Conservation (phyloP, 2,329 filamentous ascomycete genomes). For the Aspergillus sp. region DNA sequence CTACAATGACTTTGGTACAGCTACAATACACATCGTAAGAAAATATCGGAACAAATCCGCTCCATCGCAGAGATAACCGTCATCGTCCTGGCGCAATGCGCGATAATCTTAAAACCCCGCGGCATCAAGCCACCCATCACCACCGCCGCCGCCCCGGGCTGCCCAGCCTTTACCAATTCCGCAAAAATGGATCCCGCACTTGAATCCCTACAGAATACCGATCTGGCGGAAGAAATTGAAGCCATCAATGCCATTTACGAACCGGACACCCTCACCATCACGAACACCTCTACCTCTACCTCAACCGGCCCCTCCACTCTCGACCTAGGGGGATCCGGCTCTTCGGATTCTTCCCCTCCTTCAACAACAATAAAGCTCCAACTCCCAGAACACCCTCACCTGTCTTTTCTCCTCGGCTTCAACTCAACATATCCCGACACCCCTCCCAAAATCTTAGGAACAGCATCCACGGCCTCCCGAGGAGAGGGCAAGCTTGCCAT, state of each 20-base stretch:
- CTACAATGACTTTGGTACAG: background rate
- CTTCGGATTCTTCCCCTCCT: slow-evolving; percentile 20
- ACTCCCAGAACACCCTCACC: slow-evolving; percentile 60
- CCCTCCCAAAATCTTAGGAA: slow-evolving; percentile 73
- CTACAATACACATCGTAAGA: background rate
- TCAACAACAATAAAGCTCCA: slow-evolving; percentile 60
- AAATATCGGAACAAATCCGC: background rate
- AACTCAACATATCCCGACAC: slow-evolving; percentile 72
- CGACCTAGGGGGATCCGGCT: slow-evolving; percentile 28
- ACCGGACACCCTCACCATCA: slow-evolving; percentile 60
- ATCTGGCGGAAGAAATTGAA: slow-evolving; percentile 51
- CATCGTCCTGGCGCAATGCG: background rate
- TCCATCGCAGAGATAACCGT: no score
- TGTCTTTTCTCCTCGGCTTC: slow-evolving; percentile 63
- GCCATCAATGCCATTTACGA: slow-evolving; percentile 62
- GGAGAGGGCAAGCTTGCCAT: slow-evolving; percentile 73
- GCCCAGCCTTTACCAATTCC: background rate
- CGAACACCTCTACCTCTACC: slow-evolving; percentile 23
- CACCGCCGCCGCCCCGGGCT: background rate
- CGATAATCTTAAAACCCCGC: background rate
- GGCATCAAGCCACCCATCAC: background rate
- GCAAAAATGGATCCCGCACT: slow-evolving; percentile 24
- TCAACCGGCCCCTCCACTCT: slow-evolving; percentile 25
- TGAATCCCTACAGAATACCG: slow-evolving; percentile 35
- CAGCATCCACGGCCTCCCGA: slow-evolving; percentile 71